Evolutionary conservation across 163 green algal species (phyloP).

Genomic region (Coccomyxa subellipsoidea): DNA sequence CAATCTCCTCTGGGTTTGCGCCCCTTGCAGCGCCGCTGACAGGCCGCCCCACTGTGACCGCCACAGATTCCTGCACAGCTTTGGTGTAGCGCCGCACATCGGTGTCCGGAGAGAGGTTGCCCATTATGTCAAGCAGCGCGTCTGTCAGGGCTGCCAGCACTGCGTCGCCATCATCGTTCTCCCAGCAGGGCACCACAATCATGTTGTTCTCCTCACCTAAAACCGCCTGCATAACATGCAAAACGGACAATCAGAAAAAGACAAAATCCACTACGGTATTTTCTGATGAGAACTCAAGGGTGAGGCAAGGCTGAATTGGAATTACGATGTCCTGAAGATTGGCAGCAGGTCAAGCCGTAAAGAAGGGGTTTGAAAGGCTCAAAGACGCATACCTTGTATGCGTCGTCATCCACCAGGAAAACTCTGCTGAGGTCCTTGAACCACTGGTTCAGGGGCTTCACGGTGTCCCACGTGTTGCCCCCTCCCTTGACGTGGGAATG

Average conservation of each 20-base stretch:
- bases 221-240: conserved; percentile 17
- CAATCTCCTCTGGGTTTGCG: neutral
- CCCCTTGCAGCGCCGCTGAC: neutral
- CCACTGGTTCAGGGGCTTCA: conserved; percentile 53
- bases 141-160: conserved; percentile 28
- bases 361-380: neutral
- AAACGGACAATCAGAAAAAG: no score
- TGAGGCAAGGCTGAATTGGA: neutral
- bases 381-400: conserved; percentile 34
- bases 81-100: conserved; percentile 4
- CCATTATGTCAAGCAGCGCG: conserved; percentile 26
- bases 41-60: neutral
- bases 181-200: conserved; percentile 50
- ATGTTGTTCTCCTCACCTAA: conserved; percentile 53
- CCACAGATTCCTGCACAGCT: neutral
- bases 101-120: neutral
- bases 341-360: neutral
- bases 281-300: no score
- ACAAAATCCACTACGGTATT: no score
- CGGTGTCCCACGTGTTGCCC: conserved; percentile 58
- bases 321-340: neutral
- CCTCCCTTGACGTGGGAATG: conserved; percentile 27
- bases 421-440: conserved; percentile 38
- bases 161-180: conserved; percentile 14
- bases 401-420: conserved; percentile 66